phyloP scores from a whole-genome alignment of 805 yeast genomes.

The Middelhovenomyces tepae region DNA sequence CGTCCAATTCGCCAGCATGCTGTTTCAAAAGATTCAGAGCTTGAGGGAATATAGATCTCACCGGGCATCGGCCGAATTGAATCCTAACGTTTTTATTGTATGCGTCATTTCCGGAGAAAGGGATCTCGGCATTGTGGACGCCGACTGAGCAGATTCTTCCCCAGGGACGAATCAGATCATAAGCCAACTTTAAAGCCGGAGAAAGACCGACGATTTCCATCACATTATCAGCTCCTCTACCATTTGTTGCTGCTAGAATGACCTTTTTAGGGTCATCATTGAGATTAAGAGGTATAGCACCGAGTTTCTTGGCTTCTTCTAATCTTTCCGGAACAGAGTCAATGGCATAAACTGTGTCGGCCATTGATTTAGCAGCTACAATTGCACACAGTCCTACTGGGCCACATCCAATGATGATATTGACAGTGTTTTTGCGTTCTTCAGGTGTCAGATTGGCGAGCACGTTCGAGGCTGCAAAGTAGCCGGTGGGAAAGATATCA shows the following conservation, averaged over 20 bases:
- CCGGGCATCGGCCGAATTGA: constrained; percentile 59
- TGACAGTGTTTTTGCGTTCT: constrained; percentile 29
- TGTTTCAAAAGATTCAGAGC: constrained; percentile 40
- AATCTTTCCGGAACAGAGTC: constrained; percentile 43
- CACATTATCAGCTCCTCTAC: constrained; percentile 51
- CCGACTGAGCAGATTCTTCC: constrained; percentile 54
- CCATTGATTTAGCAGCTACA: constrained; percentile 37
- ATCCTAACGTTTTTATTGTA: constrained; percentile 47
- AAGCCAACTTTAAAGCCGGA: constrained; percentile 42
- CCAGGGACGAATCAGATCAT: constrained; percentile 45
- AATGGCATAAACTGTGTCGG: constrained; percentile 37
- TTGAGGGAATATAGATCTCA: constrained; percentile 46
- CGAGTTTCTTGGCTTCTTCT: constrained; percentile 36
- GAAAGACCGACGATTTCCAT: constrained; percentile 53
- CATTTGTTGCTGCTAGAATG: constrained; percentile 32
- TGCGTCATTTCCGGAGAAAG: constrained; percentile 49
- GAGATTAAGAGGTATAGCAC: constrained; percentile 42
- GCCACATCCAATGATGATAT: constrained; percentile 52
- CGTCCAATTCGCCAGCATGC: constrained; percentile 37
- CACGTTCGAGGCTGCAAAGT: constrained; percentile 46
- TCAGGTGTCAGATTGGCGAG: constrained; percentile 30
- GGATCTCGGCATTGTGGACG: constrained; percentile 49
- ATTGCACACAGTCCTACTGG: constrained; percentile 52
- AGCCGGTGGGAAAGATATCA: constrained; percentile 58
- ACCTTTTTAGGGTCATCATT: constrained; percentile 30